Conservation (phyloP, 768 basidiomycete species). For the Rubroboletus satanas region DNA sequence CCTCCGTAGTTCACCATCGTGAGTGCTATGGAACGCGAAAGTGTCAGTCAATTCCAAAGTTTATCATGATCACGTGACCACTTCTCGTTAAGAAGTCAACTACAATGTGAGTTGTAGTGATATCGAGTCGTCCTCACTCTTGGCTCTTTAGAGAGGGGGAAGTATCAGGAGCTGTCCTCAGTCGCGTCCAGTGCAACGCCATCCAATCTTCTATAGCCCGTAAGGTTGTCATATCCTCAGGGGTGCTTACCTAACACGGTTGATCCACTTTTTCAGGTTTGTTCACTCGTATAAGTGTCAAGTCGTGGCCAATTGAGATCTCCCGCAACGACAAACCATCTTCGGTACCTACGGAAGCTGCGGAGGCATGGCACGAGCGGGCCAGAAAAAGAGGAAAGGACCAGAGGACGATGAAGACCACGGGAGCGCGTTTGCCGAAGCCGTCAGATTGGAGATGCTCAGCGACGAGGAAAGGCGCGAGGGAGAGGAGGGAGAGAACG, state of each 20-base stretch:
- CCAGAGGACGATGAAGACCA: slow-evolving; percentile 37
- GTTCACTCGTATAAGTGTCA: not conserved
- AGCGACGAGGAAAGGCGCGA: slow-evolving; percentile 63
- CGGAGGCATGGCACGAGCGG: slow-evolving; percentile 34
- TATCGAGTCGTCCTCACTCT: too few species aligned
- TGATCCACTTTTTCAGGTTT: slow-evolving; percentile 7
- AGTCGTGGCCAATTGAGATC: not conserved
- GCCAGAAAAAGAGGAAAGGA: slow-evolving; percentile 58
- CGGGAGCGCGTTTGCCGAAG: slow-evolving; percentile 33
- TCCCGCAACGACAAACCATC: not conserved
- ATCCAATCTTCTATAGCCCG: not conserved
- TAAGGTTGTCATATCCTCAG: not conserved
- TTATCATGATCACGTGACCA: slow-evolving; percentile 7
- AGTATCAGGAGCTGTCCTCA: not conserved
- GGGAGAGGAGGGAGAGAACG: slow-evolving; percentile 30
- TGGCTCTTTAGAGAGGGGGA: not conserved
- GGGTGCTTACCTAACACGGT: slow-evolving; percentile 18
- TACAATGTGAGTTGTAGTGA: not conserved
- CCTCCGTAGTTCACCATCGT: slow-evolving; percentile 84
- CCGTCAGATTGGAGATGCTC: slow-evolving; percentile 60
- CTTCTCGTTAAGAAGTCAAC: not conserved
- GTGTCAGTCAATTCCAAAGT: not conserved
- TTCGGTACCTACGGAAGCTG: slow-evolving; percentile 27
- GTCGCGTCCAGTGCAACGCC: not conserved
- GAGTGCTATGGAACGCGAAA: not conserved